Conservation (phyloP, 441 rosid species). For the Erodium moschatum region DNA sequence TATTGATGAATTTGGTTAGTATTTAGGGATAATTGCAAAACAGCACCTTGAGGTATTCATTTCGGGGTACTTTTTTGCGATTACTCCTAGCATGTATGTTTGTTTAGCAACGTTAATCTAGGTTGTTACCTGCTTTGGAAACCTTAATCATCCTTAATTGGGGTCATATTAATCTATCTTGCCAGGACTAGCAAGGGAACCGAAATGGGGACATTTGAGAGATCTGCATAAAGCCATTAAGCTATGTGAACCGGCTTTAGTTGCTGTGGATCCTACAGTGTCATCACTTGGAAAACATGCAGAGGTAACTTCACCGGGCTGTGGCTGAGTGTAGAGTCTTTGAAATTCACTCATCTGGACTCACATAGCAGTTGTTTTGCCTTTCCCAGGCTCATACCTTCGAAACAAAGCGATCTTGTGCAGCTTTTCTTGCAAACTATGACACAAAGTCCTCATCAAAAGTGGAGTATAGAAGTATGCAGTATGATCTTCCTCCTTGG, state of each 20-base stretch:
- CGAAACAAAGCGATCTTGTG: constrained; percentile 66
- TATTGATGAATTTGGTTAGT: constrained; percentile 87
- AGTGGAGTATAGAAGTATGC: constrained; percentile 80
- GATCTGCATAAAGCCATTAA: constrained; percentile 85
- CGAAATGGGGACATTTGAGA: constrained; percentile 87
- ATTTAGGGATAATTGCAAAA: not conserved
- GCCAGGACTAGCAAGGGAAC: constrained; percentile 76
- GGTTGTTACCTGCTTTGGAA: not conserved
- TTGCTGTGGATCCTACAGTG: constrained; percentile 65
- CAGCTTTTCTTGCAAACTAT: constrained; percentile 89
- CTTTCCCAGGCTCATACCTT: constrained; percentile 65
- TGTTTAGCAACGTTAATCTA: no score
- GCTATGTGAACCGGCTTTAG: constrained; percentile 74
- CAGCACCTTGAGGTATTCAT: no score
- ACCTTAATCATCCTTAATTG: not conserved
- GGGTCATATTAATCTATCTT: not conserved
- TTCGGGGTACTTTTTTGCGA: no score
- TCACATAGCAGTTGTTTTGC: not conserved
- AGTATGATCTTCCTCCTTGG: constrained; percentile 93
- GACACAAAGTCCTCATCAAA: constrained; percentile 67
- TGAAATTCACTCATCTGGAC: not conserved
- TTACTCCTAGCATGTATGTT: no score
- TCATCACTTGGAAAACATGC: constrained; percentile 69
- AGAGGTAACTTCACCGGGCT: constrained; percentile 33
- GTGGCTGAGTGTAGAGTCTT: not conserved